Base-by-base conservation (phyloP, 352 stramenopile species). In the Phytophthora boehmeriae region DNA sequence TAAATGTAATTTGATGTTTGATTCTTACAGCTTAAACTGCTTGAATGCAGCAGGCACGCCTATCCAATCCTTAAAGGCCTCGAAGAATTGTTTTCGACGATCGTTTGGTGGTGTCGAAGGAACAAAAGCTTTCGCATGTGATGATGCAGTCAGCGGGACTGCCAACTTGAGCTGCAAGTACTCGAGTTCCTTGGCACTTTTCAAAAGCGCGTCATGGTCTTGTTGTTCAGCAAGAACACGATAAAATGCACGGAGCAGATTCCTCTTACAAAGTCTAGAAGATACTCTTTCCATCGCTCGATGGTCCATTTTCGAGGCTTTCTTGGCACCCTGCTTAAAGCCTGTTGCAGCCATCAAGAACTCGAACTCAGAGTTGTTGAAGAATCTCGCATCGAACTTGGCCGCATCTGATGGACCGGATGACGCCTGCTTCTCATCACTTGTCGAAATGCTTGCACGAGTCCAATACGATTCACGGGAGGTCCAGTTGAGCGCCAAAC, bases 321-420 rank as follows among this genome's bases (percentile, higher is more conserved):
- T 91, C 70, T 91, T 89, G 28, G 83, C 81, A 14, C 83, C 83
- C 47, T 93, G 77, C n/a, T 86, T 88, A 39, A 89, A 78, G 10
- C 81, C 81, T 5, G 71, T 87, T 2, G 79, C 80, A 11, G 66
- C 80, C 61, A 80, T 76, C 1, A 91, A 50, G 38, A 86, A 77
- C 41, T 93, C 83, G 4, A 87, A 54, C 14, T 86, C 75, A 8
- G 60, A 55, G 9, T 44, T 66, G 8, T 55, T 46, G 28, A 88
- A 85, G 46, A 90, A 88, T 9, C 59, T 71, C 0, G 3, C 13
- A 22, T 63, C 16, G 14, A 71, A 52, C 3, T 64, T 65, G 8
- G 1, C 13, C 54, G 36, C 23, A 27, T 58, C 27, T 50, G 19
- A 50, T 30, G 19, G 35, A 25, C 53, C 51, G 38, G 28, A 17